Conservation (phyloP, 805 yeast species). For the Teunomyces lycoperdinae region DNA sequence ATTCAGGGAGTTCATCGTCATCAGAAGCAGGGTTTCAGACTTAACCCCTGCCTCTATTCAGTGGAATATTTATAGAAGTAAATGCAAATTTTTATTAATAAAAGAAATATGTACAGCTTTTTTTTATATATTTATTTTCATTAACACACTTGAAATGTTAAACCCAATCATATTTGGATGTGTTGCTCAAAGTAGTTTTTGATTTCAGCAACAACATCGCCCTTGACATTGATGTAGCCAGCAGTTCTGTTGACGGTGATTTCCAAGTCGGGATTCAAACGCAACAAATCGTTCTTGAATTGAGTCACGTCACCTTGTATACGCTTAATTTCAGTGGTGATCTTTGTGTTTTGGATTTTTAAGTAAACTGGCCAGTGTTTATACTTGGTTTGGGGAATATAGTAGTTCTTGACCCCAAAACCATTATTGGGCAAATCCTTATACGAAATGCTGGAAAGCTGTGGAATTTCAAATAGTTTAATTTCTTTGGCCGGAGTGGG, state of each 20-base stretch:
- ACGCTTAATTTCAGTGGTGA: conserved; percentile 71
- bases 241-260: conserved; percentile 32
- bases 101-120: neutral
- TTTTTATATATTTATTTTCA: too few relatives aligned
- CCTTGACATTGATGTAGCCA: conserved; percentile 40
- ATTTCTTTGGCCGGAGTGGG: conserved; percentile 13
- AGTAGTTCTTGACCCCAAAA: conserved; percentile 38
- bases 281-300: conserved; percentile 64
- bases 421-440: conserved; percentile 30
- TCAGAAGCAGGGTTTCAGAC: conserved; percentile 23
- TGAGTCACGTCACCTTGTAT: conserved; percentile 66
- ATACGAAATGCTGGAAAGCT: conserved; percentile 21
- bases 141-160: too few relatives aligned
- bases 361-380: conserved; percentile 83
- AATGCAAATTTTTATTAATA: neutral
- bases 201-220: conserved; percentile 33
- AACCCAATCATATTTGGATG: conserved; percentile 1
- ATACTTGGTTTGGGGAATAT: conserved; percentile 48
- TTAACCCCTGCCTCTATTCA: neutral
- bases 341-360: conserved; percentile 60
- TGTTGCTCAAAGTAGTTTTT: conserved; percentile 24
- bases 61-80: conserved; percentile 1
- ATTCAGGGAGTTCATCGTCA: conserved; percentile 32
- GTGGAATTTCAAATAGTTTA: conserved; percentile 26
- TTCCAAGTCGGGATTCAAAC: conserved; percentile 46